Evolutionary conservation across 2,329 filamentous ascomycete genomes (phyloP).

Genomic region (Xylariaceae sp.): DNA sequence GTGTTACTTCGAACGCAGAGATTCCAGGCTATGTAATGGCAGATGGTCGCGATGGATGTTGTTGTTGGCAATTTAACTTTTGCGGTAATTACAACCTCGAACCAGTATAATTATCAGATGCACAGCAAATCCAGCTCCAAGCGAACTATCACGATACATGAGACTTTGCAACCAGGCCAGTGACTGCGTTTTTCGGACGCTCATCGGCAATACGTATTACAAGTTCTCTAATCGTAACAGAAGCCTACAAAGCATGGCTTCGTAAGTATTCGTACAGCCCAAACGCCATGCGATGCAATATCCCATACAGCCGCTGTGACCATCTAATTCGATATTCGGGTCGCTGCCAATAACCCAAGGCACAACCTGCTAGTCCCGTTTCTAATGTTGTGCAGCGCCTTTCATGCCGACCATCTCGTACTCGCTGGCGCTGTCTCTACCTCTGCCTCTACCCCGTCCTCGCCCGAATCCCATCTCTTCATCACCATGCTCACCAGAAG

Average conservation of each 20-base stretch:
- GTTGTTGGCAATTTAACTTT: too few relatives aligned
- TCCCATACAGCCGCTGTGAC: slow-evolving; percentile 7
- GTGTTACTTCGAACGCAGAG: too few relatives aligned
- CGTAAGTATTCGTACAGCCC: slow-evolving; percentile 15
- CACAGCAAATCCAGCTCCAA: too few relatives aligned
- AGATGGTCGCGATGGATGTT: too few relatives aligned
- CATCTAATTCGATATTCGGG: slow-evolving; percentile 8
- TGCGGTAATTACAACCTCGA: too few relatives aligned
- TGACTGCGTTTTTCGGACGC: too few relatives aligned
- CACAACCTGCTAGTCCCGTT: not conserved
- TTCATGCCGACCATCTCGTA: slow-evolving; percentile 64
- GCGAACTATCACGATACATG: too few relatives aligned
- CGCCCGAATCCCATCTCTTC: slow-evolving; percentile 48
- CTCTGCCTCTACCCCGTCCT: slow-evolving; percentile 48
- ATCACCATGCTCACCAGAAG: slow-evolving; percentile 19
- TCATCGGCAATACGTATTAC: not conserved
- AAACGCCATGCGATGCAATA: slow-evolving; percentile 16
- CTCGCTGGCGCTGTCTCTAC: slow-evolving; percentile 51
- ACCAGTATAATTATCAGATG: too few relatives aligned
- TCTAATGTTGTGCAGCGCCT: slow-evolving; percentile 22
- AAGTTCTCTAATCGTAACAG: not conserved
- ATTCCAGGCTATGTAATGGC: too few relatives aligned
- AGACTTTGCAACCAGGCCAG: too few relatives aligned
- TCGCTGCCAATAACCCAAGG: not conserved
- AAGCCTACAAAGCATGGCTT: not conserved